Evolutionary conservation across 176 grass and related monocot genomes (phyloP), one percentile per base, ranked within the genome.

Genomic region (Rhynchospora breviuscula): DNA sequence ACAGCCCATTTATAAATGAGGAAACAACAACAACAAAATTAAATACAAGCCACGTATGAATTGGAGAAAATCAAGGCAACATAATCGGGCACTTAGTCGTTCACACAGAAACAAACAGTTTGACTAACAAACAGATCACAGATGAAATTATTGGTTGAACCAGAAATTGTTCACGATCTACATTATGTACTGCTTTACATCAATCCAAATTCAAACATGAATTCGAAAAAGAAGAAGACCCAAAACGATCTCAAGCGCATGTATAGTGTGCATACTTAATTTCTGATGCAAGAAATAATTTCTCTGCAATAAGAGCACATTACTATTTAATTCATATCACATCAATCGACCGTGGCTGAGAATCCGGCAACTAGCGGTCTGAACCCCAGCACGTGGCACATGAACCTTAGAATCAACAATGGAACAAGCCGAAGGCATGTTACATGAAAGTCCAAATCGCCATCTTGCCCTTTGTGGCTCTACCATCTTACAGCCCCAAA

Each of bases 281-380:
- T 75, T 75, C 71, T 75, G 71, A 75, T 75, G 71, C 71, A 53
- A 75, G 47, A 53, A 75, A 75, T 75, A 75, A 53, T 75, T 75
- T 75, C 71, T 75, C 71, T 75, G 71, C n/a, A 53, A 4, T 75
- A 53, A 25, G 12, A 15, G n/a, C 53, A 53, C 71, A 22, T 14
- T 21, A 53, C 21, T 75, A 10, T 1, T 40, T 40, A 72, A 22
- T 72, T 13, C 15, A 75, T 19, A 33, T 78, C 73, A 78, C 23
- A 78, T 78, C 12, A 33, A 78, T 51, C 25, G 49, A 22, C 59
- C 80, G 14, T 82, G 46, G 62, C 26, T 67, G 8, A 82, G 46
- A 18, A 82, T 9, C 63, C 60, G 80, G 23, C 21, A 82, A 66
- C 21, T 66, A 2, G 62, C 62, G 0, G 35, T 82, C 43, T 67